These are phyloP conservation scores for Nitzschia inconspicua DNA, from an alignment of 108 stramenopile genomes.

Conservation along the genomic window DNA sequence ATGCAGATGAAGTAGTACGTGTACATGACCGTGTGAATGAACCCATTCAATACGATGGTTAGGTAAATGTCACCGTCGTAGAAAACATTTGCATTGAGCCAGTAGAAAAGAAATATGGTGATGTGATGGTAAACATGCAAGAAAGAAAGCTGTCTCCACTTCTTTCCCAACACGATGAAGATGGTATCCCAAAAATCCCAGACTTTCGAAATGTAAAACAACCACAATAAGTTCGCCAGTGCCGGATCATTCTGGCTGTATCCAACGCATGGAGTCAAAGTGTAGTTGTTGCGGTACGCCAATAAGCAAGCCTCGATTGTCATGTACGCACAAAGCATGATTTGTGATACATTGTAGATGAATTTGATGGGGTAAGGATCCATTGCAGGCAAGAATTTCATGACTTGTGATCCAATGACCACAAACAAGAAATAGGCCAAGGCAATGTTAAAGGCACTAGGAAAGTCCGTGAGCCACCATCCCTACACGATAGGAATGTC, in stretches of 20 bases:
- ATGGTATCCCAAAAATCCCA: constrained; percentile 99
- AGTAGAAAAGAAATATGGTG: constrained; percentile 98
- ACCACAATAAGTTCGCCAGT: constrained; percentile 90
- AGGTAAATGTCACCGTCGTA: constrained; percentile 97
- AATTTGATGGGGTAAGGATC: constrained; percentile 94
- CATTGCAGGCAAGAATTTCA: constrained; percentile 65
- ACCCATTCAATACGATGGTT: constrained; percentile 95
- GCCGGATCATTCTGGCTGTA: constrained; percentile 80
- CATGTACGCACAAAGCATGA: constrained; percentile 99
- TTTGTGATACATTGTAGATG: constrained; percentile 97
- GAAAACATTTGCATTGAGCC: constrained; percentile 89
- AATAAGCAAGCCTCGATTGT: constrained; percentile 90
- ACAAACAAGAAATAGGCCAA: constrained; percentile 82
- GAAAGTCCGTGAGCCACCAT: constrained; percentile 82
- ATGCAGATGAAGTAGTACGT: constrained; percentile 99
- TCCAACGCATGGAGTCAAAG: constrained; percentile 75
- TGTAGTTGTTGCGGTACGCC: constrained; percentile 90
- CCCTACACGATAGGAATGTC: constrained; percentile 39
- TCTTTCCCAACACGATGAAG: constrained; percentile 97
- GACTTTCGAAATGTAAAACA: constrained; percentile 97
- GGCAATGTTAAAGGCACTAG: constrained; percentile 74
- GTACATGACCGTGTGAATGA: constrained; percentile 99
- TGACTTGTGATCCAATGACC: constrained; percentile 66
- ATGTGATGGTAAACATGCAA: constrained; percentile 99
- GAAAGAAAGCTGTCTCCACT: constrained; percentile 98